Percentiles rank a stretch among this genome's conserved stretches.
These are phyloP conservation scores for Amaranthus tricolor DNA, from an alignment of 179 eudicot species.

Conservation along the genomic window DNA sequence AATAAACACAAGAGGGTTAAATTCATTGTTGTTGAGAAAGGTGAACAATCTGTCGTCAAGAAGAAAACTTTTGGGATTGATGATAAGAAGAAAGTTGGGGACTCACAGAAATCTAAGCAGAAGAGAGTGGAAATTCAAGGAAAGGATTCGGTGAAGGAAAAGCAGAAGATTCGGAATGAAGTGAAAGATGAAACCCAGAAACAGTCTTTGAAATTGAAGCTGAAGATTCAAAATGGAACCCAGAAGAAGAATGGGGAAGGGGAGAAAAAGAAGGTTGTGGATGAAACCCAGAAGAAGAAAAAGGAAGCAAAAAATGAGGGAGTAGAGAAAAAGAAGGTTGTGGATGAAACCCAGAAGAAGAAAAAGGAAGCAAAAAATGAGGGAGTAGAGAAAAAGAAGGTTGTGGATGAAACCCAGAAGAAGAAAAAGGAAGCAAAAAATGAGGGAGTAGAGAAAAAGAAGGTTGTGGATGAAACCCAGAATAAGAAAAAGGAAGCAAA, in stretches of 20 bases:
- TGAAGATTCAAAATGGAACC: conserved; percentile 2
- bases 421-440: conserved; percentile 17
- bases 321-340: no score
- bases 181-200: conserved; percentile 8
- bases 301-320: not conserved
- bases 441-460: conserved; percentile 10
- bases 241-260: not conserved
- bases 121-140: not conserved
- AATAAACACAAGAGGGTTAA: not conserved
- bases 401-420: not conserved
- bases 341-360: not conserved
- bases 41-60: not conserved
- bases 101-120: not conserved
- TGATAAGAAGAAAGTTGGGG: not conserved
- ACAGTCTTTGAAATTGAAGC: not conserved
- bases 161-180: not conserved
- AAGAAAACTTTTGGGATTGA: not conserved
- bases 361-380: conserved; percentile 16
- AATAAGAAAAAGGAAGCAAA: not conserved
- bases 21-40: not conserved
- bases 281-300: conserved; percentile 12
- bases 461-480: not conserved
- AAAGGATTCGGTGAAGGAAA: not conserved
- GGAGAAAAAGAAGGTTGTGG: not conserved
- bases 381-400: conserved; percentile 10